Evolutionary conservation across 2,329 filamentous ascomycete genomes (phyloP).

Genomic region (Chaetoscypha palmicola): DNA sequence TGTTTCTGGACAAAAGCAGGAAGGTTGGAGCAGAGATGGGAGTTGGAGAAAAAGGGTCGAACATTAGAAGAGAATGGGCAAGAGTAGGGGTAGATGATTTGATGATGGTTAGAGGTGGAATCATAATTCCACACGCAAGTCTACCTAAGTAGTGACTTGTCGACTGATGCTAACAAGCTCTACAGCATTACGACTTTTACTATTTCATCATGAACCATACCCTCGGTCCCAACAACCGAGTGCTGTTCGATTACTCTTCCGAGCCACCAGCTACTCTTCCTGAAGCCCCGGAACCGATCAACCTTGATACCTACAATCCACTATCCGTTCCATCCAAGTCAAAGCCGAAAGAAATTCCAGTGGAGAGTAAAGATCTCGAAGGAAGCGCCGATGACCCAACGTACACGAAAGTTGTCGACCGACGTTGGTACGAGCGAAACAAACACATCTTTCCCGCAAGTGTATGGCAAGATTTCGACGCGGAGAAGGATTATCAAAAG

Average conservation of each 20-base stretch:
- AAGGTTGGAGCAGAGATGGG: slow-evolving; percentile 82
- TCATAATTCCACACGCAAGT: slow-evolving; percentile 91
- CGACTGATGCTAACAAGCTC: slow-evolving; percentile 21
- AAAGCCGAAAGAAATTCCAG: slow-evolving; percentile 35
- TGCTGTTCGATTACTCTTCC: slow-evolving; percentile 69
- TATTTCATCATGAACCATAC: slow-evolving; percentile 92
- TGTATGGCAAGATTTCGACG: slow-evolving; percentile 91
- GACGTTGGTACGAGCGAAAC: slow-evolving; percentile 93
- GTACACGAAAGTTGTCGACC: slow-evolving; percentile 88
- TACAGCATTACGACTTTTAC: slow-evolving; percentile 92
- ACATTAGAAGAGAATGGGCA: slow-evolving; percentile 75
- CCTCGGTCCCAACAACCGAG: slow-evolving; percentile 60
- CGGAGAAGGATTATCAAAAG: slow-evolving; percentile 74
- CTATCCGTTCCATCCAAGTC: slow-evolving; percentile 32
- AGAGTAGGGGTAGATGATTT: slow-evolving; percentile 90
- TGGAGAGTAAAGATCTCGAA: slow-evolving; percentile 47
- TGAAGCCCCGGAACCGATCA: slow-evolving; percentile 10
- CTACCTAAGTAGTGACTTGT: not conserved
- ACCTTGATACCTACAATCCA: slow-evolving; percentile 32
- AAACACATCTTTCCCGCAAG: slow-evolving; percentile 98
- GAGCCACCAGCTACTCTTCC: slow-evolving; percentile 35
- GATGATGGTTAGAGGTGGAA: slow-evolving; percentile 81
- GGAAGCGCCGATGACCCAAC: slow-evolving; percentile 71
- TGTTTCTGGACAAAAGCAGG: slow-evolving; percentile 84
- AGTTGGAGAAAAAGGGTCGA: slow-evolving; percentile 52